Conservation (phyloP, 257 asterid species). For the Capsicum chinense region DNA sequence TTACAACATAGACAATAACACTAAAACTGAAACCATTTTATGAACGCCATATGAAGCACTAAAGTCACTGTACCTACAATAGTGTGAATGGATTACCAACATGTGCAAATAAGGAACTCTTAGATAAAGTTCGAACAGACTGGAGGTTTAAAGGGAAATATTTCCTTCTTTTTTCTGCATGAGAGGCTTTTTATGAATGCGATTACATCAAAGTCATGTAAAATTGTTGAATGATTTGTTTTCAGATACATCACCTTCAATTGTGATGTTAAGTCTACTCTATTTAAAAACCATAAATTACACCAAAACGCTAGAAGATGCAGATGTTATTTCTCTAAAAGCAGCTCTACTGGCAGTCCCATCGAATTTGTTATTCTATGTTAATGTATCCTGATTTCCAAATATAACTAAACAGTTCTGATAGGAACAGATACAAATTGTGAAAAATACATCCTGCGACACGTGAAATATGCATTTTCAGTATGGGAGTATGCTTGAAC, state of each 20-base stretch:
- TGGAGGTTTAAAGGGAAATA: constrained; percentile 89
- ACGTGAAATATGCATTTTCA: constrained; percentile 69
- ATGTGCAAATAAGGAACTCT: constrained; percentile 69
- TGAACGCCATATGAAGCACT: too few relatives aligned
- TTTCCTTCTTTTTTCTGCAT: constrained; percentile 31
- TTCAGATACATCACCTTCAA: constrained; percentile 85
- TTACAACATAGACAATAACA: too few relatives aligned
- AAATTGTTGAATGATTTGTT: constrained; percentile 33
- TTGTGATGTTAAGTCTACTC: constrained; percentile 91
- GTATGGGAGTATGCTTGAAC: constrained; percentile 67
- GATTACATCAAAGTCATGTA: constrained; percentile 30
- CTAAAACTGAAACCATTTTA: too few relatives aligned
- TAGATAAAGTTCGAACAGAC: constrained; percentile 71
- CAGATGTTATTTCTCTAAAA: constrained; percentile 80
- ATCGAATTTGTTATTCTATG: not conserved
- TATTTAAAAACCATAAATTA: constrained; percentile 71
- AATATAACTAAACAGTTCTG: constrained; percentile 1
- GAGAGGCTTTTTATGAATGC: constrained; percentile 4
- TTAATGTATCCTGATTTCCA: not conserved
- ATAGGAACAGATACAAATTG: constrained; percentile 92
- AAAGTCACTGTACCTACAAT: constrained; percentile 64
- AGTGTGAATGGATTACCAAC: constrained; percentile 83
- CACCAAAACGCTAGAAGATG: constrained; percentile 71
- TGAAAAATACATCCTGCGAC: constrained; percentile 79
- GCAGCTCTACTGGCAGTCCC: constrained; percentile 63